Conservation (phyloP, 768 basidiomycete species). For the Boletellus ananiceps region DNA sequence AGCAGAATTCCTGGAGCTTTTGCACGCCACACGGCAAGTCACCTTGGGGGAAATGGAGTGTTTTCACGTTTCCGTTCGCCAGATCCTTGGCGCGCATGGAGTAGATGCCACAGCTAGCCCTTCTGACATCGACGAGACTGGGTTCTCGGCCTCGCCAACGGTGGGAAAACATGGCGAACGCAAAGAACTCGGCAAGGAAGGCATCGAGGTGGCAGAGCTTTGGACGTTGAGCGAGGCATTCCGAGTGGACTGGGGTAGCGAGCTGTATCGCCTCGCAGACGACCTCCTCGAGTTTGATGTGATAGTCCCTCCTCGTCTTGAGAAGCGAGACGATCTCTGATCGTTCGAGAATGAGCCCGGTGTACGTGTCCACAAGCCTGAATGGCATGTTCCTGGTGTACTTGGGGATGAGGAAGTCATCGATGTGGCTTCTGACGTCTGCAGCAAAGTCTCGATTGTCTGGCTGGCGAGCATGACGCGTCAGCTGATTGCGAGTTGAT, state of each 20-base stretch:
- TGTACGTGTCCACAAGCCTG: conserved; percentile 25
- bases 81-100: conserved; percentile 4
- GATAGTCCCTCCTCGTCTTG: conserved; percentile 12
- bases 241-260: not conserved
- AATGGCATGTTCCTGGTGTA: conserved; percentile 19
- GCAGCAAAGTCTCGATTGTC: conserved; percentile 5
- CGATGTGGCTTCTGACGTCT: conserved; percentile 12
- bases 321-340: conserved; percentile 17
- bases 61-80: not conserved
- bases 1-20: conserved; percentile 31
- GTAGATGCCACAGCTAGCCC: conserved; percentile 15
- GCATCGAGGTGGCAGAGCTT: conserved; percentile 1
- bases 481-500: not conserved
- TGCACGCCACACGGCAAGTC: conserved; percentile 1
- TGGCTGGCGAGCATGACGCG: not conserved
- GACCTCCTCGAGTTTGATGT: conserved; percentile 1
- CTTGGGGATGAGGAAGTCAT: conserved; percentile 13
- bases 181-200: conserved; percentile 20
- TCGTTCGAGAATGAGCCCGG: conserved; percentile 19
- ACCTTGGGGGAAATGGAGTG: not conserved
- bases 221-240: not conserved
- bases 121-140: conserved; percentile 14
- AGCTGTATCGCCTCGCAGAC: not conserved
- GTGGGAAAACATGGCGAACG: conserved; percentile 27
- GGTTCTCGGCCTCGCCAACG: conserved; percentile 21